phyloP scores from a whole-genome alignment of 2,329 filamentous ascomycete genomes.

The Neofusicoccum umdonicola region DNA sequence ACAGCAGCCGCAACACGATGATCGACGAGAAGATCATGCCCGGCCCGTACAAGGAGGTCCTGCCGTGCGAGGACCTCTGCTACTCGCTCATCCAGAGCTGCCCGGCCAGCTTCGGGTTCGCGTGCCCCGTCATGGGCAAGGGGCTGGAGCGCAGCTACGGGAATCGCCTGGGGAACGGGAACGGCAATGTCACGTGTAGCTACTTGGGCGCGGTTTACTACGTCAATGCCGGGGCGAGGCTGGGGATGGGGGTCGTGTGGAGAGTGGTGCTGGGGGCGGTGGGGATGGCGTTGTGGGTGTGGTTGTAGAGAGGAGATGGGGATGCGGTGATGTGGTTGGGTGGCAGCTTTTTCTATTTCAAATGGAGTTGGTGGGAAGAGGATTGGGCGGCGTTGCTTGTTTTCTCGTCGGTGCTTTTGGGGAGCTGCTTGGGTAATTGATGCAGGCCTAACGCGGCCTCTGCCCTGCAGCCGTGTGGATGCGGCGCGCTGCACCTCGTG shows the following conservation, averaged over 20 bases:
- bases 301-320: background rate
- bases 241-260: background rate
- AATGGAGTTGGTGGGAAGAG: too few species aligned
- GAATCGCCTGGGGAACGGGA: conserved; percentile 22
- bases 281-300: background rate
- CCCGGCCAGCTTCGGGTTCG: conserved; percentile 71
- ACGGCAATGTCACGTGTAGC: conserved; percentile 38
- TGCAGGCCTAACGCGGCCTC: too few species aligned
- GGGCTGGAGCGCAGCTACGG: conserved; percentile 55
- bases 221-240: conserved; percentile 25
- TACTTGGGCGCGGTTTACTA: conserved; percentile 42
- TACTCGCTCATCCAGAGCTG: conserved; percentile 83
- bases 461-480: too few species aligned
- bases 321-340: too few species aligned
- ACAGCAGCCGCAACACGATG: conserved; percentile 63
- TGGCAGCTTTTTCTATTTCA: too few species aligned
- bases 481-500: too few species aligned
- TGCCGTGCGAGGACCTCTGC: conserved; percentile 86
- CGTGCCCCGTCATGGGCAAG: conserved; percentile 60
- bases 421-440: too few species aligned
- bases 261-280: background rate
- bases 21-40: conserved; percentile 73
- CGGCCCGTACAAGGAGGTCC: conserved; percentile 89
- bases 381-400: too few species aligned
- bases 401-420: too few species aligned